phyloP scores from a whole-genome alignment of 306 rosid genomes.

The Prunus campanulata region DNA sequence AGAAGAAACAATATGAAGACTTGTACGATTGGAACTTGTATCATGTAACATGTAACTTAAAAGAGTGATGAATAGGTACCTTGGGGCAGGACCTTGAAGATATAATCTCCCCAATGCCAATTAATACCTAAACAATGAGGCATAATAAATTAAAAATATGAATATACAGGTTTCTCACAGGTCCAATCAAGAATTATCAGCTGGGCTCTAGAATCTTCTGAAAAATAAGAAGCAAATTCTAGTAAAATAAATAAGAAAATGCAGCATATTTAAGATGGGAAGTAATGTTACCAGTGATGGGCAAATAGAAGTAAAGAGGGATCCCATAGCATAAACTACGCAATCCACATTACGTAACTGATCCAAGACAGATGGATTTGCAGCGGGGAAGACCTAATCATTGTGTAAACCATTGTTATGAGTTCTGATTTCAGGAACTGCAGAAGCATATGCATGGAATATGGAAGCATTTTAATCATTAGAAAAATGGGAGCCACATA shows the following conservation, averaged over 20 bases:
- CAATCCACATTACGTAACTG: conserved; percentile 73
- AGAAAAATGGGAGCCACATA: not conserved
- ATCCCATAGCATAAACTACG: conserved; percentile 94
- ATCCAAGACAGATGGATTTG: conserved; percentile 65
- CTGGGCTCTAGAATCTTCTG: not conserved
- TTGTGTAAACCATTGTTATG: conserved; percentile 9
- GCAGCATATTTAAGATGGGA: not conserved
- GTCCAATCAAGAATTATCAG: not conserved
- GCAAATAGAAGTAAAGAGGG: conserved; percentile 88
- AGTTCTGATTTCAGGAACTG: conserved; percentile 14
- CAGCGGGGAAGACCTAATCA: conserved; percentile 76
- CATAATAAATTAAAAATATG: not conserved
- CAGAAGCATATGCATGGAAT: conserved; percentile 2
- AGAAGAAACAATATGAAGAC: conserved; percentile 16
- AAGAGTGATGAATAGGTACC: conserved; percentile 42
- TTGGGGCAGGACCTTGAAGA: conserved; percentile 88
- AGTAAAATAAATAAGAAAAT: not conserved
- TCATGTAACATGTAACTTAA: conserved; percentile 12
- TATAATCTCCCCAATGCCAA: conserved; percentile 82
- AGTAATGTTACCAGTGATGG: conserved; percentile 78
- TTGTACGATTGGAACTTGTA: conserved; percentile 9
- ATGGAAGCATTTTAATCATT: not conserved
- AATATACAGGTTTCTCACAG: not conserved
- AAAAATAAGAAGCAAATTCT: not conserved
- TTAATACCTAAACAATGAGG: conserved; percentile 57